Percentiles rank a stretch among this genome's conserved stretches.
These are phyloP conservation scores for Nothophaeocryptopus gaeumannii DNA, from an alignment of 2,329 filamentous ascomycete species.

Conservation along the genomic window DNA sequence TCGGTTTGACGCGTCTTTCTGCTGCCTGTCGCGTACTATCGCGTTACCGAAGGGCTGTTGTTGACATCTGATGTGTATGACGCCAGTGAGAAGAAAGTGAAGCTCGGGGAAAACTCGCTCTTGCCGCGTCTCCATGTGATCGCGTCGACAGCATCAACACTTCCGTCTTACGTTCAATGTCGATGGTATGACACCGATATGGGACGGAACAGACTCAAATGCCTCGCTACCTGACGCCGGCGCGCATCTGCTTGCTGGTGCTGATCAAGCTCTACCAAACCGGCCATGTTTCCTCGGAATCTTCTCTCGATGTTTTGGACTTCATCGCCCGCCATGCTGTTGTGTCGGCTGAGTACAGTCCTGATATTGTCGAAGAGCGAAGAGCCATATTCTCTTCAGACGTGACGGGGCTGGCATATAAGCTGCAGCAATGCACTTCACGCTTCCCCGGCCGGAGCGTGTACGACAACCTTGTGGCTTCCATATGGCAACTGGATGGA, in stretches of 20 bases:
- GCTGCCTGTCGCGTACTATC: too few species aligned
- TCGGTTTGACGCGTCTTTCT: too few species aligned
- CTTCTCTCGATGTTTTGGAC: constrained; percentile 67
- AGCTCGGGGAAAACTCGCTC: too few species aligned
- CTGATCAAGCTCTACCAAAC: constrained; percentile 72
- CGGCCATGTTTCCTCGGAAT: constrained; percentile 22
- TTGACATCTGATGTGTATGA: too few species aligned
- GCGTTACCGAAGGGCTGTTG: too few species aligned
- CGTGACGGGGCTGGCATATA: constrained; percentile 19
- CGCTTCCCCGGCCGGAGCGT: constrained; percentile 70
- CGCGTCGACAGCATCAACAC: neutral
- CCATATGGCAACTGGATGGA: constrained; percentile 80
- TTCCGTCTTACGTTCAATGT: neutral
- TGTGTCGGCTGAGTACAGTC: constrained; percentile 16
- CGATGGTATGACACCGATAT: neutral
- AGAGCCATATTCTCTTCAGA: constrained; percentile 16
- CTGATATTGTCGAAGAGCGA: constrained; percentile 14
- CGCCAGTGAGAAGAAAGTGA: too few species aligned
- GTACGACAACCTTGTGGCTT: constrained; percentile 81
- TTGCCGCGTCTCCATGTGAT: constrained; percentile 1
- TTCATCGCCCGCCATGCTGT: constrained; percentile 70
- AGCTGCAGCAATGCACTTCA: constrained; percentile 30
- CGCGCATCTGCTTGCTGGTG: constrained; percentile 77
- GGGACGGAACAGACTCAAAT: constrained; percentile 45
- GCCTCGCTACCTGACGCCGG: constrained; percentile 82